phyloP scores from a whole-genome alignment of 208 protist species.

The Balamuthia mandrillaris region DNA sequence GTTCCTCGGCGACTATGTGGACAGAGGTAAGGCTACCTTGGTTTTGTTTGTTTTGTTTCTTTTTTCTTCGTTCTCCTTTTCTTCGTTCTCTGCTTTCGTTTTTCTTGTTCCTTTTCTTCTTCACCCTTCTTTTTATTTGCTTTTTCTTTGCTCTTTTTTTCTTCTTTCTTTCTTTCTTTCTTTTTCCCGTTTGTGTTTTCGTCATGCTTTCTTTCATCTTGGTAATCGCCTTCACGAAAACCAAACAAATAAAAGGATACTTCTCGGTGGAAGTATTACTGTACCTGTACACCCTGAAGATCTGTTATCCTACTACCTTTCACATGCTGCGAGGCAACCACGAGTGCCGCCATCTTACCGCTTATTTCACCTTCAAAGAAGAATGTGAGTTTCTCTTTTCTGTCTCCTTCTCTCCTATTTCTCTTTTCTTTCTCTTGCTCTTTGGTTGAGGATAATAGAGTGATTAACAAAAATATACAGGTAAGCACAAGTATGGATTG shows the following conservation, averaged over 20 bases:
- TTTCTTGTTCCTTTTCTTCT: not conserved
- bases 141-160: not conserved
- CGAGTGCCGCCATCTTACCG: slow-evolving; percentile 93
- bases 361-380: slow-evolving; percentile 94
- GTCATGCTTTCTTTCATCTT: not conserved
- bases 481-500: slow-evolving; percentile 70
- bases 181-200: not conserved
- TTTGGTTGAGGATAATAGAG: not conserved
- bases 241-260: no score
- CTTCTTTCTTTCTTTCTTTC: not conserved
- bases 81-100: not conserved
- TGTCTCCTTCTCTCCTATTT: not conserved
- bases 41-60: not conserved
- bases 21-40: slow-evolving; percentile 62
- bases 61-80: not conserved
- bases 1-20: slow-evolving; percentile 93
- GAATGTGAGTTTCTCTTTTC: slow-evolving; percentile 75
- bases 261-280: slow-evolving; percentile 60
- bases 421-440: not conserved
- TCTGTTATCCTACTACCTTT: slow-evolving; percentile 83
- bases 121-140: not conserved
- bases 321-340: slow-evolving; percentile 95
- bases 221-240: not conserved
- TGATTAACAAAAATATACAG: slow-evolving; percentile 1
- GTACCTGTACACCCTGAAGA: slow-evolving; percentile 91